Conservation (phyloP, 1,284 basidiomycete genomes). For the Grifola frondosa region DNA sequence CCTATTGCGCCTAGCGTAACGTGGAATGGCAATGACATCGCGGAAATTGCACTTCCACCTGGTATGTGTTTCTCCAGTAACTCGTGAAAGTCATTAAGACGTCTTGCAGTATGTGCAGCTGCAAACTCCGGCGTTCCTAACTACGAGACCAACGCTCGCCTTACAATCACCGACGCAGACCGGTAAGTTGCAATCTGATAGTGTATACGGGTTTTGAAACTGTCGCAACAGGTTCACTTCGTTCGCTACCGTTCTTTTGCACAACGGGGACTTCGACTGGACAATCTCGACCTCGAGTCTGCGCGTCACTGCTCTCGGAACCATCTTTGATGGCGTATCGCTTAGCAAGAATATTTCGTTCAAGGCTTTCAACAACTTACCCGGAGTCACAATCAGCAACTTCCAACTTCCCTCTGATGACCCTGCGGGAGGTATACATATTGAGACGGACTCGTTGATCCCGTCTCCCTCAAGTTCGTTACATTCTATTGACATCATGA, state of each 20-base stretch:
- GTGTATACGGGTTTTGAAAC: neutral
- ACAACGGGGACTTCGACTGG: conserved; percentile 70
- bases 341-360: conserved; percentile 66
- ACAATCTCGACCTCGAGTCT: conserved; percentile 64
- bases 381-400: conserved; percentile 68
- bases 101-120: conserved; percentile 47
- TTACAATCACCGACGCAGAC: conserved; percentile 53
- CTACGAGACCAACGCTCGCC: conserved; percentile 49
- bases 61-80: no score
- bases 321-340: conserved; percentile 66
- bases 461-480: conserved; percentile 56
- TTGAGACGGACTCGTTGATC: conserved; percentile 66
- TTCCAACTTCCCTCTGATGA: conserved; percentile 68
- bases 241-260: conserved; percentile 67
- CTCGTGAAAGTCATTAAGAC: no score
- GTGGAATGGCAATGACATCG: conserved; percentile 71
- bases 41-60: conserved; percentile 59
- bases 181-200: conserved; percentile 30
- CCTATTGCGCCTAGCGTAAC: conserved; percentile 42
- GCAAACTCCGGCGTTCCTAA: conserved; percentile 70
- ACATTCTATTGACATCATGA: neutral
- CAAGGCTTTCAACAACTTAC: conserved; percentile 71
- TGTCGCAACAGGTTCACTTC: conserved; percentile 52
- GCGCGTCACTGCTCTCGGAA: conserved; percentile 65
- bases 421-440: conserved; percentile 67